Percentiles rank a stretch among this genome's conserved stretches.
These are phyloP conservation scores for Diddensiella santjacobensis DNA, from an alignment of 805 yeast genomes.

Conservation along the genomic window DNA sequence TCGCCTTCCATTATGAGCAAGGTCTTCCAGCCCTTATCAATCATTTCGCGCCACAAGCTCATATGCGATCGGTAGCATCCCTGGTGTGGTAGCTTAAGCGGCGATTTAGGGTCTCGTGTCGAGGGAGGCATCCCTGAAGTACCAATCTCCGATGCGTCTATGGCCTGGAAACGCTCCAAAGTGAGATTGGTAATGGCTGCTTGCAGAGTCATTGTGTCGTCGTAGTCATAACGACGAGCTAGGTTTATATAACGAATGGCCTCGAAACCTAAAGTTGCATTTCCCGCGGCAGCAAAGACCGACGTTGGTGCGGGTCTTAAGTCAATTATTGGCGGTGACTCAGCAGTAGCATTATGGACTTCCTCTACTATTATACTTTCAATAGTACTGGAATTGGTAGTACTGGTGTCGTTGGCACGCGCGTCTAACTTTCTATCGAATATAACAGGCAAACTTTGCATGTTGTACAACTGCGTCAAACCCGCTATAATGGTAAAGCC, in stretches of 20 bases:
- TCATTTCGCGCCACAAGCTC: constrained; percentile 17
- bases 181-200: constrained; percentile 4
- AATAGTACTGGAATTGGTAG: too few relatives aligned
- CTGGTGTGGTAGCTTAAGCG: not conserved
- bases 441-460: not conserved
- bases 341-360: too few relatives aligned
- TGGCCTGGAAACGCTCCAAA: constrained; percentile 1
- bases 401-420: not conserved
- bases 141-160: constrained; percentile 1
- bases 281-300: constrained; percentile 5
- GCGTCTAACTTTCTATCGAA: not conserved
- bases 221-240: constrained; percentile 12
- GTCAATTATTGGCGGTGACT: too few relatives aligned
- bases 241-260: constrained; percentile 13
- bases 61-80: constrained; percentile 17
- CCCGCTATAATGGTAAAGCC: not conserved
- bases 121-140: constrained; percentile 11
- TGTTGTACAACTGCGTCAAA: not conserved
- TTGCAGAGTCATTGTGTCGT: constrained; percentile 14
- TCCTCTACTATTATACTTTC: too few relatives aligned
- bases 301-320: too few relatives aligned
- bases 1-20: constrained; percentile 16
- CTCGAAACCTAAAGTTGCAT: constrained; percentile 16
- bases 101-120: not conserved
- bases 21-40: constrained; percentile 11